Evolutionary conservation across 2,329 filamentous ascomycete species (phyloP), one percentile per base, ranked within the genome.

Genomic region (Xylariaceae sp.): DNA sequence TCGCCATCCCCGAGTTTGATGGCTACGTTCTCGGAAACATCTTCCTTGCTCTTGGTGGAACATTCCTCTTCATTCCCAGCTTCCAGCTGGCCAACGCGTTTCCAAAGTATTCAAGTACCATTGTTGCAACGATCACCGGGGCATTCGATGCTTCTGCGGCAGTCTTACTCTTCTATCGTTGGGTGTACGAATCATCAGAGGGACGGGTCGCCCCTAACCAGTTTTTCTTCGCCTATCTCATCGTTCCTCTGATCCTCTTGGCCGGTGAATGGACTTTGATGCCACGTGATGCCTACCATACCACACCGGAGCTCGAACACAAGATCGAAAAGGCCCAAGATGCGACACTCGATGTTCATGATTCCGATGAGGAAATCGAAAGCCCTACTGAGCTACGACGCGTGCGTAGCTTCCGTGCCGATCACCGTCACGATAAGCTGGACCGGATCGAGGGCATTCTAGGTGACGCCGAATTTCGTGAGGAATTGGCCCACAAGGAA

Each of bases 31-130:
- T 71, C 1, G 78, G 74, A 19, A 82, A 82, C 56, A 64, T 83
- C 37, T 69, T 83, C 40, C 63, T 84, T 3, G 74, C 78, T 1
- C 64, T 83, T 13, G 80, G 79, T 26, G 80, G 80, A 11, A 76
- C 79, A 2, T 81, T 80, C 52, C 64, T 83, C 37, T 83, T 83
- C 60, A 76, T 83, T 37, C 74, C 80, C 3, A 79, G 76, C 11
- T 83, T 83, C 56, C 78, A 83, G 52, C 69, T 84, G 38, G 79
- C 79, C 16, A 82, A 83, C 57, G 76, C 79, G 9, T 83, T 84
- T 50, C 79, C 79, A 4, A 68, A 67, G 38, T 72, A 74, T 51
- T 73, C 76, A 3, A 79, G 79, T 2, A 63, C 79, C 15, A 78
- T 84, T 40, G 67, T 83, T 9, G 79, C 80, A 2, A 62, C 78